phyloP scores from a whole-genome alignment of 129 eudicot genomes.

The Centaurea solstitialis region DNA sequence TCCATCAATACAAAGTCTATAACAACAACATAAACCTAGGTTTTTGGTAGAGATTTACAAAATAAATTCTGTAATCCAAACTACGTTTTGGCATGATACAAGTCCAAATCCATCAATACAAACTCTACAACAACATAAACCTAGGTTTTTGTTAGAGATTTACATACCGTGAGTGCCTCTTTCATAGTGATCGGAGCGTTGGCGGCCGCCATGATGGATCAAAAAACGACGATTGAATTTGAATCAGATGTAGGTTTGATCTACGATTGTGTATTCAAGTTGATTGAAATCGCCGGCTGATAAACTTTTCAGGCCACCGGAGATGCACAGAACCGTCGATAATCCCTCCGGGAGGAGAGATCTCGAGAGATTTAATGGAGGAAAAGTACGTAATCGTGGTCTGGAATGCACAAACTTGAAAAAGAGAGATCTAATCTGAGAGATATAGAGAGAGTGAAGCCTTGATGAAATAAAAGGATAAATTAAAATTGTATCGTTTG shows the following conservation, averaged over 20 bases:
- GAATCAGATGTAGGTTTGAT: slow-evolving; percentile 30
- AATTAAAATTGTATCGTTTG: background rate
- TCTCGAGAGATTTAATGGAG: slow-evolving; percentile 36
- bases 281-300: slow-evolving; percentile 18
- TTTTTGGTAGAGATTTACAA: background rate
- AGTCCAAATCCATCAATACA: background rate
- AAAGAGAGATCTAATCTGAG: slow-evolving; percentile 27
- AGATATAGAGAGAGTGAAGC: slow-evolving; percentile 7
- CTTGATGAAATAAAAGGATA: background rate
- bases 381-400: slow-evolving; percentile 2
- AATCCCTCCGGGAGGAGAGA: slow-evolving; percentile 24
- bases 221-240: slow-evolving; percentile 30
- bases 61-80: too few relatives aligned
- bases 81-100: background rate
- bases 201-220: slow-evolving; percentile 88
- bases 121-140: background rate
- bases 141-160: background rate
- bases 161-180: slow-evolving; percentile 88
- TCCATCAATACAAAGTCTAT: background rate
- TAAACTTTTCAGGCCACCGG: slow-evolving; percentile 14
- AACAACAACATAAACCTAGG: background rate
- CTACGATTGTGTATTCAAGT: background rate
- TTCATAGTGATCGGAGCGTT: slow-evolving; percentile 98
- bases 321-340: slow-evolving; percentile 2
- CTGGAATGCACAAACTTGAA: slow-evolving; percentile 2